A percentile compares a stretch with the other conserved stretches of the same genome.
phyloP scores from a whole-genome alignment of 768 basidiomycete genomes.

The Polyporus arcularius region DNA sequence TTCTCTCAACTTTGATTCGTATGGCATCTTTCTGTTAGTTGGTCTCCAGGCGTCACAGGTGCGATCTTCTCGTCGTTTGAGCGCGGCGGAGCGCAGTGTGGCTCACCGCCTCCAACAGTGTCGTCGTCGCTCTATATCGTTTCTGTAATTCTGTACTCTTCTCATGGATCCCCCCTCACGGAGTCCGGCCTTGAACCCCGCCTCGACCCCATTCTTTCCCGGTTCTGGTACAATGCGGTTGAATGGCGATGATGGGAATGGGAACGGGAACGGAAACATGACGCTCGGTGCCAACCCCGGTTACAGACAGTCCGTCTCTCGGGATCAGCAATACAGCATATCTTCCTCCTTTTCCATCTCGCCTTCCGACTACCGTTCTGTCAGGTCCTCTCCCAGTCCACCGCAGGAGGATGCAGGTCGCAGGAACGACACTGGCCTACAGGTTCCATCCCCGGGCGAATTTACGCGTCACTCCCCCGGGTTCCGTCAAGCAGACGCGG shows the following conservation, averaged over 20 bases:
- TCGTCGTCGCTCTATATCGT: slow-evolving; percentile 33
- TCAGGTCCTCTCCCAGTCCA: slow-evolving; percentile 71
- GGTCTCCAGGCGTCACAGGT: slow-evolving; percentile 27
- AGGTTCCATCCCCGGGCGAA: slow-evolving; percentile 33
- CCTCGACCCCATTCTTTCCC: slow-evolving; percentile 85
- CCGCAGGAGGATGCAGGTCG: slow-evolving; percentile 38
- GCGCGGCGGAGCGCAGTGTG: slow-evolving; percentile 20
- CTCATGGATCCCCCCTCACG: slow-evolving; percentile 59
- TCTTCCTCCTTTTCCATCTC: slow-evolving; percentile 64
- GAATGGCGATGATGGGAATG: slow-evolving; percentile 53
- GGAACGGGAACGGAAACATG: not conserved
- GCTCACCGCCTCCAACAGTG: slow-evolving; percentile 17
- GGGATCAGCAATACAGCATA: slow-evolving; percentile 38
- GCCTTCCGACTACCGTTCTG: slow-evolving; percentile 65
- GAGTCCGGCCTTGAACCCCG: slow-evolving; percentile 77
- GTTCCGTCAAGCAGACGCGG: slow-evolving; percentile 43
- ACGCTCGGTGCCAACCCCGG: slow-evolving; percentile 36
- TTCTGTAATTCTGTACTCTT: slow-evolving; percentile 11
- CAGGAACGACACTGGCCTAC: slow-evolving; percentile 28
- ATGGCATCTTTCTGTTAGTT: slow-evolving; percentile 29
- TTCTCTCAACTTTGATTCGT: slow-evolving; percentile 10
- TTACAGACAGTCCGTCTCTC: slow-evolving; percentile 49
- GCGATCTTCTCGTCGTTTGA: slow-evolving; percentile 3
- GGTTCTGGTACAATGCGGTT: slow-evolving; percentile 62
- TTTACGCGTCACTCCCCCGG: slow-evolving; percentile 47